Conservation (phyloP, 257 asterid species). For the Gentiana straminea region DNA sequence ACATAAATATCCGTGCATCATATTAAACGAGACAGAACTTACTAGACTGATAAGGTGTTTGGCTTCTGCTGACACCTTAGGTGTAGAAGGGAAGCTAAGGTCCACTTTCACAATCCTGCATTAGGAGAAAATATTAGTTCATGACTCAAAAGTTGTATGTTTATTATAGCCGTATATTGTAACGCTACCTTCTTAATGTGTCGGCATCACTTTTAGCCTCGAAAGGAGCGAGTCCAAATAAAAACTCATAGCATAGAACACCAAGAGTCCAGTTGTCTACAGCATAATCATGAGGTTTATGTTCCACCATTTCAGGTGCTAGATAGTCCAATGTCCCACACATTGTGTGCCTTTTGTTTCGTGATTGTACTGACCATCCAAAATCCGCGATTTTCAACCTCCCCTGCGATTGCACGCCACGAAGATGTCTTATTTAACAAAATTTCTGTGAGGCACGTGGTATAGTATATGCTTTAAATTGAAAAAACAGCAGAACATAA, state of each 20-base stretch:
- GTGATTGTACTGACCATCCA: constrained; percentile 96
- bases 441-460: no score
- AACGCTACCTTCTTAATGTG: constrained; percentile 62
- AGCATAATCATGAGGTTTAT: constrained; percentile 76
- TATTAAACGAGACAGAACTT: constrained; percentile 3
- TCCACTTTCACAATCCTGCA: constrained; percentile 81
- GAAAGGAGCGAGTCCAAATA: constrained; percentile 85
- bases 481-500: no score
- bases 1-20: no score
- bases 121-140: constrained; percentile 8
- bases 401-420: constrained; percentile 35
- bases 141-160: not conserved
- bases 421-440: constrained; percentile 2
- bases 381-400: constrained; percentile 88
- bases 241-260: constrained; percentile 73
- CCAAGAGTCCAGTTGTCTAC: constrained; percentile 97
- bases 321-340: constrained; percentile 91
- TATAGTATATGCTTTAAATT: no score
- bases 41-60: constrained; percentile 79
- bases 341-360: constrained; percentile 76
- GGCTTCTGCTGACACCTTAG: constrained; percentile 47
- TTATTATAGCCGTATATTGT: not conserved
- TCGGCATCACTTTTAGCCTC: constrained; percentile 79
- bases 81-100: constrained; percentile 73
- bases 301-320: constrained; percentile 98